Evolutionary conservation across 495 filamentous ascomycete genomes (phyloP).

Genomic region (Aspergillus nanangensis): DNA sequence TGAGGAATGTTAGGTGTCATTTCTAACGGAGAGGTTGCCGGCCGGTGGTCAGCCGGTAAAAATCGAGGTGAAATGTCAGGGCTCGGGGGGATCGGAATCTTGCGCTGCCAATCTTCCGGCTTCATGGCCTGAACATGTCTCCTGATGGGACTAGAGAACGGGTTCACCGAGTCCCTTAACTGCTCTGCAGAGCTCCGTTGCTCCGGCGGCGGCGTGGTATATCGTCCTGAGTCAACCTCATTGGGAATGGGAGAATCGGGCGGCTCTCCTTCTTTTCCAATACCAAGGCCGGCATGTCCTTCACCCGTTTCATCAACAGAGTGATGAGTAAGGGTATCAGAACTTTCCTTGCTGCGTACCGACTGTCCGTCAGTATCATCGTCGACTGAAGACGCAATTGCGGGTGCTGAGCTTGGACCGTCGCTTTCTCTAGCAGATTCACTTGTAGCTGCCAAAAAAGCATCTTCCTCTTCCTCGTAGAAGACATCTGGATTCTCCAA

Average conservation of each 20-base stretch:
- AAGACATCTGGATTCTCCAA: constrained; percentile 82
- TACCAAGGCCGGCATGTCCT: constrained; percentile 39
- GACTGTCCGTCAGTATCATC: constrained; percentile 27
- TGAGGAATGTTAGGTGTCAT: constrained; percentile 43
- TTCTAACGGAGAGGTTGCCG: constrained; percentile 50
- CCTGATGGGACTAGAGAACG: constrained; percentile 17
- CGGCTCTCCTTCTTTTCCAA: constrained; percentile 33
- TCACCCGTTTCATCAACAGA: constrained; percentile 25
- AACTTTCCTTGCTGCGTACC: constrained; percentile 30
- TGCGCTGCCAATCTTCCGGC: constrained; percentile 25
- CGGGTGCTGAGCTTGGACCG: constrained; percentile 4
- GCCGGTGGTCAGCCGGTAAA: constrained; percentile 41
- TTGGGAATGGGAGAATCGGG: background rate
- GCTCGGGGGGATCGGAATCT: constrained; percentile 24
- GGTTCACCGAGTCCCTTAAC: constrained; percentile 16
- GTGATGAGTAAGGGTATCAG: constrained; percentile 35
- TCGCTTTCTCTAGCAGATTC: constrained; percentile 25
- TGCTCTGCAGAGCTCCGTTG: constrained; percentile 9
- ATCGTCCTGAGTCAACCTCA: too few relatives aligned
- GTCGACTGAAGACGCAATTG: background rate
- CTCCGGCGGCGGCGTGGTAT: too few relatives aligned
- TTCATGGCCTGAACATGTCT: constrained; percentile 26
- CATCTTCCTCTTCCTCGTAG: constrained; percentile 92
- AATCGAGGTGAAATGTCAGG: constrained; percentile 42
- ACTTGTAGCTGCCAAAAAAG: constrained; percentile 41